phyloP scores from a whole-genome alignment of 2,329 filamentous ascomycete species.

The Fusarium zealandicum region DNA sequence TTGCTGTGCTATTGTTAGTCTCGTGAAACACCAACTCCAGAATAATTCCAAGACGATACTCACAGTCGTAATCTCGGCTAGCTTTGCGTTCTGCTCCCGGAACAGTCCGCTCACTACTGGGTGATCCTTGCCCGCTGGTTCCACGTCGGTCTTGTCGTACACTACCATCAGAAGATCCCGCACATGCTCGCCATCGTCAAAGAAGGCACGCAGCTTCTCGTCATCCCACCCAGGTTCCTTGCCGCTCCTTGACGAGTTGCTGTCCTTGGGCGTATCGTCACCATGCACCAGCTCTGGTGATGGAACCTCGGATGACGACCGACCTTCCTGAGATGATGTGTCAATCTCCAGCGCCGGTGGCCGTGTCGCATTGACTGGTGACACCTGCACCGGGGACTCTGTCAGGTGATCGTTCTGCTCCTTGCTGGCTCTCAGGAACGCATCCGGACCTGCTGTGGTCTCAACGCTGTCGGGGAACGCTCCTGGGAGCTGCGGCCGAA shows the following conservation, averaged over 20 bases:
- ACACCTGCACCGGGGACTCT: conserved; percentile 72
- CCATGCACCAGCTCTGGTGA: conserved; percentile 66
- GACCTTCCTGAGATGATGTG: conserved; percentile 73
- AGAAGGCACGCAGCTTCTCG: conserved; percentile 82
- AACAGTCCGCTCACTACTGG: conserved; percentile 83
- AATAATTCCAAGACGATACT: conserved; percentile 41
- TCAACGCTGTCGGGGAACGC: conserved; percentile 53
- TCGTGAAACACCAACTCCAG: background rate
- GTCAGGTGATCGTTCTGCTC: conserved; percentile 58
- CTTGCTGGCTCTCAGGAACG: conserved; percentile 42
- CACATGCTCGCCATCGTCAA: conserved; percentile 89
- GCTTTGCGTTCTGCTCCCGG: conserved; percentile 82
- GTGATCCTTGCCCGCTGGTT: conserved; percentile 82
- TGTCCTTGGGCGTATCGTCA: conserved; percentile 49
- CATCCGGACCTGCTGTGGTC: conserved; percentile 44
- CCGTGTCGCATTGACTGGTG: conserved; percentile 51
- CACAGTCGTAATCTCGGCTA: conserved; percentile 85
- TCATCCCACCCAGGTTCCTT: conserved; percentile 79
- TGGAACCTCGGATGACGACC: conserved; percentile 69
- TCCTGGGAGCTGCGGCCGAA: conserved; percentile 49
- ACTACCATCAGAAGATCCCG: conserved; percentile 90
- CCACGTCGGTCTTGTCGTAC: conserved; percentile 86
- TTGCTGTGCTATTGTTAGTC: conserved; percentile 58
- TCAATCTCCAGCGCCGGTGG: conserved; percentile 74
- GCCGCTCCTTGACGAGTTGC: conserved; percentile 46